These are phyloP conservation scores for Penicillium parvum DNA, from an alignment of 495 filamentous ascomycete genomes.

Conservation along the genomic window DNA sequence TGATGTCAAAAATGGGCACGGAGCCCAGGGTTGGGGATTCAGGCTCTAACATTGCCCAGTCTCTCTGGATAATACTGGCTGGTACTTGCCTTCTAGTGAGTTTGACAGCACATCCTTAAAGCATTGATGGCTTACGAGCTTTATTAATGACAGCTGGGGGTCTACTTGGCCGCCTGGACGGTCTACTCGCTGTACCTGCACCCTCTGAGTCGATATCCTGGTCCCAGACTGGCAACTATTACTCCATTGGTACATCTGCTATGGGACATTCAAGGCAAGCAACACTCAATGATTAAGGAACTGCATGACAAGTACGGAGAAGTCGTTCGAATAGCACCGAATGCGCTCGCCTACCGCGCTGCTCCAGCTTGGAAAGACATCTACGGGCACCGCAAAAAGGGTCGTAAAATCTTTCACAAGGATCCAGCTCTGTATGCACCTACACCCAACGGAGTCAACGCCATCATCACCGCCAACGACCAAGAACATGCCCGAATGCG, in stretches of 20 bases:
- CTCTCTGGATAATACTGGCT: too few species aligned
- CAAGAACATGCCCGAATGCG: conserved; percentile 43
- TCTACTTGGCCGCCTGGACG: conserved; percentile 4
- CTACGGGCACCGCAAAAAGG: conserved; percentile 46
- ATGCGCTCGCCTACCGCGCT: conserved; percentile 48
- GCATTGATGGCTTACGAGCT: too few species aligned
- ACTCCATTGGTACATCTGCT: conserved; percentile 13
- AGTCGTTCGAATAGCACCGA: conserved; percentile 51
- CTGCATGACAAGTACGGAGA: conserved; percentile 51
- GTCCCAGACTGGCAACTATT: conserved; percentile 17
- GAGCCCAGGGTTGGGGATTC: too few species aligned
- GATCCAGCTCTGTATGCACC: conserved; percentile 32
- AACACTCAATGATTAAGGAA: conserved; percentile 24
- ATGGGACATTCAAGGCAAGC: conserved; percentile 20
- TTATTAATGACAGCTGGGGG: too few species aligned
- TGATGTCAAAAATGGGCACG: too few species aligned
- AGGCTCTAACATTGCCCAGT: too few species aligned
- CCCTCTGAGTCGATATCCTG: conserved; percentile 16
- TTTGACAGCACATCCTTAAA: too few species aligned
- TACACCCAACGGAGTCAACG: conserved; percentile 21
- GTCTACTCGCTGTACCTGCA: conserved; percentile 13
- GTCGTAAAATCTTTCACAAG: conserved; percentile 25
- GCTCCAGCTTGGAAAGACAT: conserved; percentile 56
- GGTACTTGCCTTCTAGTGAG: too few species aligned
- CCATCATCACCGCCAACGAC: conserved; percentile 37